These are phyloP conservation scores for Pisolithus tinctorius DNA, from an alignment of 768 basidiomycete species.

Conservation along the genomic window DNA sequence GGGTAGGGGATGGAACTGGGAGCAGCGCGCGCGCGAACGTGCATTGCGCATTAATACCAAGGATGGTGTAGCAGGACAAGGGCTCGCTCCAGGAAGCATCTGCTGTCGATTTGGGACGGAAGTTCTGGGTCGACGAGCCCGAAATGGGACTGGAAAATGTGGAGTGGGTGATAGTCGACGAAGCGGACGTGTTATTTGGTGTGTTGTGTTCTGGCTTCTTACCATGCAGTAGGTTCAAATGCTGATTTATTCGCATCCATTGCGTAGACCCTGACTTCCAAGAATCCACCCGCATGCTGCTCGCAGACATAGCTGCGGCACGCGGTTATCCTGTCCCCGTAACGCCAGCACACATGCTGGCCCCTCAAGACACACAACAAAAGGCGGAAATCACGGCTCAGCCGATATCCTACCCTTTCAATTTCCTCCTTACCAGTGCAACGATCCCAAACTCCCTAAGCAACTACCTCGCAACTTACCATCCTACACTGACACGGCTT, in stretches of 20 bases:
- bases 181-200: conserved; percentile 90
- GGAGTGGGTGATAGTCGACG: conserved; percentile 89
- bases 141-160: conserved; percentile 61
- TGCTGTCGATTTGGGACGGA: conserved; percentile 12
- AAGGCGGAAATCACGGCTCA: conserved; percentile 7
- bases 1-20: conserved; percentile 49
- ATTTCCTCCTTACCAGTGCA: conserved; percentile 76
- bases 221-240: neutral
- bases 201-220: conserved; percentile 30
- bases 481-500: conserved; percentile 62
- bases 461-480: conserved; percentile 52
- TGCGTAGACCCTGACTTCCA: conserved; percentile 73
- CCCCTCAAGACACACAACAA: neutral
- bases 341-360: neutral
- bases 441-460: conserved; percentile 79
- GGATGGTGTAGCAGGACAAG: conserved; percentile 23
- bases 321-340: conserved; percentile 20
- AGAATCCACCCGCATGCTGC: conserved; percentile 59
- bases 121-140: conserved; percentile 41
- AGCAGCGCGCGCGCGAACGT: conserved; percentile 21
- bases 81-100: conserved; percentile 10
- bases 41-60: conserved; percentile 18
- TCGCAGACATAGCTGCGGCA: conserved; percentile 64
- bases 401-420: conserved; percentile 57
- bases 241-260: neutral